Evolutionary conservation across 768 basidiomycete genomes (phyloP).

Genomic region (Kwoniella mangroviensis): DNA sequence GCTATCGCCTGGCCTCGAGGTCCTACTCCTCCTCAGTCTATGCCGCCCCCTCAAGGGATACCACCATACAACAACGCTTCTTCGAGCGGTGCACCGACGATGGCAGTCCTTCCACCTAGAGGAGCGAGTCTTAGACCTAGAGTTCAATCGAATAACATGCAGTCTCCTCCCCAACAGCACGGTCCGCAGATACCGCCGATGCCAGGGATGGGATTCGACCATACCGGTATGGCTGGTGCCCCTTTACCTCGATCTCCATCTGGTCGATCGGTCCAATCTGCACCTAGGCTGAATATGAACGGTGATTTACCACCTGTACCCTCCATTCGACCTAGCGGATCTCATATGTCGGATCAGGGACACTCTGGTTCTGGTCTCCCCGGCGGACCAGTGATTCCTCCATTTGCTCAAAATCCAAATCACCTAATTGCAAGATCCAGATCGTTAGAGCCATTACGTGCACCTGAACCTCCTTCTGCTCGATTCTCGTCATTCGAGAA

Average conservation of each 20-base stretch:
- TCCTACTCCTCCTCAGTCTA: conserved; percentile 33
- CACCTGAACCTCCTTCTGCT: conserved; percentile 48
- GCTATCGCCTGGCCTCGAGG: conserved; percentile 34
- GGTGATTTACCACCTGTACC: conserved; percentile 44
- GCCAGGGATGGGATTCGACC: conserved; percentile 14
- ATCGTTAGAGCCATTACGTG: conserved; percentile 57
- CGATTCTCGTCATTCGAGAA: conserved; percentile 48
- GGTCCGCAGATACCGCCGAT: conserved; percentile 20
- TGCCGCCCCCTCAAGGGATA: conserved; percentile 9
- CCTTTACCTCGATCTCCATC: conserved; percentile 45
- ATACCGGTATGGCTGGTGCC: conserved; percentile 21
- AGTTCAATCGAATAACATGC: conserved; percentile 22
- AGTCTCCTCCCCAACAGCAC: conserved; percentile 14
- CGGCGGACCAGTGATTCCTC: not conserved
- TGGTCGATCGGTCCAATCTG: conserved; percentile 48
- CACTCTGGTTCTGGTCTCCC: not conserved
- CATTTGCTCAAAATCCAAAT: conserved; percentile 6
- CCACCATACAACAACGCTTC: conserved; percentile 5
- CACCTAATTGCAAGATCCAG: conserved; percentile 47
- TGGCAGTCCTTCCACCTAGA: conserved; percentile 40
- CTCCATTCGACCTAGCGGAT: conserved; percentile 32
- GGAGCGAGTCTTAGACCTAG: conserved; percentile 45
- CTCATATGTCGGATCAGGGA: conserved; percentile 39
- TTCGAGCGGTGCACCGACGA: conserved; percentile 20
- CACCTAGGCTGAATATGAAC: conserved; percentile 25